A percentile compares a stretch with the other conserved stretches of the same genome.
phyloP scores from a whole-genome alignment of 345 rosid genomes.

The Balakata baccata region DNA sequence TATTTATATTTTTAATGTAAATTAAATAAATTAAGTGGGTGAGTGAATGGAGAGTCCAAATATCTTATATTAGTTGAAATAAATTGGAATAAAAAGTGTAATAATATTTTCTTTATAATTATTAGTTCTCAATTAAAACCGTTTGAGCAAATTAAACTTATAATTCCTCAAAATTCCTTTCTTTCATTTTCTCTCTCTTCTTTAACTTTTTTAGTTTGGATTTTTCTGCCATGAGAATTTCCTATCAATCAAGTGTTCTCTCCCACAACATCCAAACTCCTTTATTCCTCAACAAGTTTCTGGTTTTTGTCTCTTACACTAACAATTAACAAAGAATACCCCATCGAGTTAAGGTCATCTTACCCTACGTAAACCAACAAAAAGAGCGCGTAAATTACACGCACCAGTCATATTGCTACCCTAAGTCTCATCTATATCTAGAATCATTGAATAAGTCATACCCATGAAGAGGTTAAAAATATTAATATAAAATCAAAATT shows the following conservation, averaged over 20 bases:
- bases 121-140: not conserved
- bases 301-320: conserved; percentile 24
- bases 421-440: not conserved
- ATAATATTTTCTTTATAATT: too few relatives aligned
- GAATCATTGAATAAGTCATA: not conserved
- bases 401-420: not conserved
- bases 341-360: not conserved
- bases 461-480: not conserved
- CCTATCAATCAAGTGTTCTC: conserved; percentile 8
- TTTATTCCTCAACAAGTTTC: conserved; percentile 3
- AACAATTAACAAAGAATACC: not conserved
- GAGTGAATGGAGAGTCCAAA: too few relatives aligned
- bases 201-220: conserved; percentile 11
- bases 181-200: not conserved
- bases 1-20: too few relatives aligned
- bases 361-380: not conserved
- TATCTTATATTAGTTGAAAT: too few relatives aligned
- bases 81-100: too few relatives aligned
- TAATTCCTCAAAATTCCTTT: conserved; percentile 13
- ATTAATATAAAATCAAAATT: too few relatives aligned
- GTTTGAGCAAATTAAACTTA: not conserved
- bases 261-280: not conserved
- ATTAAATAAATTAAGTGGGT: too few relatives aligned
- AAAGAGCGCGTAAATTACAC: not conserved
- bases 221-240: conserved; percentile 9